These are phyloP conservation scores for Rhizopus stolonifer DNA, from an alignment of 371 early-diverging fungal genomes.

Conservation along the genomic window DNA sequence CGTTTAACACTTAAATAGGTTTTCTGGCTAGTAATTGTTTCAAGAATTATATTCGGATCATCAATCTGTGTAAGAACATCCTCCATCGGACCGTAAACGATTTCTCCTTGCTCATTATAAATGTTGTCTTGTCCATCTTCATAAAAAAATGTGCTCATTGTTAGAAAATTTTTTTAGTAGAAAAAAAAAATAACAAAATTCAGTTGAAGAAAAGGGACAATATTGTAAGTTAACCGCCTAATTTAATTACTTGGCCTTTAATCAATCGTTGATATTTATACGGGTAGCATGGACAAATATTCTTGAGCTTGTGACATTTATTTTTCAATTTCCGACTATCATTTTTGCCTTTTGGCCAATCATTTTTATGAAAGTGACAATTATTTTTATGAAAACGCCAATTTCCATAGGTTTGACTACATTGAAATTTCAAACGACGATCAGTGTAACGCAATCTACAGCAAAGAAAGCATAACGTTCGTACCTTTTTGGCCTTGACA, in stretches of 20 bases:
- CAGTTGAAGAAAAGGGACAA: neutral
- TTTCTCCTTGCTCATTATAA: constrained; percentile 13
- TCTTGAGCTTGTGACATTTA: constrained; percentile 5
- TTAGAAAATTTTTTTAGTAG: constrained; percentile 1
- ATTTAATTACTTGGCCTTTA: no score
- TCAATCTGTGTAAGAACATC: constrained; percentile 13
- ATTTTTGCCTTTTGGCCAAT: neutral
- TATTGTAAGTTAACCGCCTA: no score
- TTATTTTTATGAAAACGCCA: constrained; percentile 1
- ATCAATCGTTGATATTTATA: no score
- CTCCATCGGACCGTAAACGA: constrained; percentile 15
- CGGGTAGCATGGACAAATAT: no score
- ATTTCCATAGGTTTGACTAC: no score
- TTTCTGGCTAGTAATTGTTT: constrained; percentile 16
- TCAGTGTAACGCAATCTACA: no score
- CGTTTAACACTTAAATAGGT: constrained; percentile 19
- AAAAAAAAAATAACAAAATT: constrained; percentile 3
- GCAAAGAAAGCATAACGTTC: no score
- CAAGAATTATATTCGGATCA: constrained; percentile 15
- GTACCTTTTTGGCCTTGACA: no score
- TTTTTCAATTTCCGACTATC: no score
- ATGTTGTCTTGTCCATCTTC: no score
- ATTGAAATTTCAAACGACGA: no score
- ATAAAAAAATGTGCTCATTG: constrained; percentile 7
- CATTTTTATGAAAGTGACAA: neutral